phyloP scores from a whole-genome alignment of 2,329 filamentous ascomycete genomes.

The Fusarium sp. region DNA sequence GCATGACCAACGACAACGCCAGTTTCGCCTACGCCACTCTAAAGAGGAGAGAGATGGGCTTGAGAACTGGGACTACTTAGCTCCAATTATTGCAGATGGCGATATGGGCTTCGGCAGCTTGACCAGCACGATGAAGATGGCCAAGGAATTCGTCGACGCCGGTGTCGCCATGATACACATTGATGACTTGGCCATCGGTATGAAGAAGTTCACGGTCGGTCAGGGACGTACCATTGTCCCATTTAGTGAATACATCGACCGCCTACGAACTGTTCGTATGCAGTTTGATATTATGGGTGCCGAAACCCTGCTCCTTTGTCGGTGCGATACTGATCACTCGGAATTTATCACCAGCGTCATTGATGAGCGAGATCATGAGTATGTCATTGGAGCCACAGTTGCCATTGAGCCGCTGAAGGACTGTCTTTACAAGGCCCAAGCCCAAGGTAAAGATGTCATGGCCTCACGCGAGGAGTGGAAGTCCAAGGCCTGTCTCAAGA shows the following conservation, averaged over 20 bases:
- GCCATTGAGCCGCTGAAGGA: not conserved
- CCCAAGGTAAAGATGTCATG: not conserved
- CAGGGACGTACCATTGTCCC: not conserved
- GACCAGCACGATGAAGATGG: not conserved
- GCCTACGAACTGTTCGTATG: not conserved
- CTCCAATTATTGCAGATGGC: not conserved
- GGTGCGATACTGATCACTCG: not conserved
- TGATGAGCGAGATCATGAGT: slow-evolving; percentile 1
- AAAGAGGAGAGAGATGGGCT: not conserved
- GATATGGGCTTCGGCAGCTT: not conserved
- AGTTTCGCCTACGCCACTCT: not conserved
- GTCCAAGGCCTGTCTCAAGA: not conserved
- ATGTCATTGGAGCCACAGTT: not conserved
- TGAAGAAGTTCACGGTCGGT: not conserved
- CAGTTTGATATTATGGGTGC: not conserved
- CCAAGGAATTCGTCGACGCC: not conserved
- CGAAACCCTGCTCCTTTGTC: not conserved
- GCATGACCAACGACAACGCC: not conserved
- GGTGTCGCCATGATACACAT: not conserved
- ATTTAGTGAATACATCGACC: not conserved
- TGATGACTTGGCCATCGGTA: not conserved
- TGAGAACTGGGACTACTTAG: not conserved
- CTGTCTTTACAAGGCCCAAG: not conserved
- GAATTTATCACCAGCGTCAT: not conserved
- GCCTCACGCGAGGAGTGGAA: not conserved